phyloP scores from a whole-genome alignment of 192 early-diverging fungal genomes.

The Entrophospora sp. region DNA sequence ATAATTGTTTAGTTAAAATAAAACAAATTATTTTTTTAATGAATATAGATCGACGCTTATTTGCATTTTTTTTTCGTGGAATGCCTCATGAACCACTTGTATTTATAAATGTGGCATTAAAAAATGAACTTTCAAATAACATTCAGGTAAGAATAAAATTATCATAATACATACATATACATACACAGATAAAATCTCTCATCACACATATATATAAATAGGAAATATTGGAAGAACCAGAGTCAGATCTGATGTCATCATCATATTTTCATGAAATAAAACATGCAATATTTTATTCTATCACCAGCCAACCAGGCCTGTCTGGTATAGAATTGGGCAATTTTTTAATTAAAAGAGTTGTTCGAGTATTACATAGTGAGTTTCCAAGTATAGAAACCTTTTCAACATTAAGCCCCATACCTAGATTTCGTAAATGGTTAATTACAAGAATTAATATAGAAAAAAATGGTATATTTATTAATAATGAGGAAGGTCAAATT shows the following conservation, averaged over 20 bases:
- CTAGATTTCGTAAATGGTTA: conserved; percentile 80
- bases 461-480: not conserved
- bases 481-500: not conserved
- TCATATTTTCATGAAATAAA: conserved; percentile 29
- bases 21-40: not conserved
- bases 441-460: not conserved
- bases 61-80: conserved; percentile 72
- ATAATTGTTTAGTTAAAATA: not conserved
- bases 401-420: conserved; percentile 85
- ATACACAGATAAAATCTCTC: not conserved
- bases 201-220: conserved; percentile 8
- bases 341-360: conserved; percentile 83
- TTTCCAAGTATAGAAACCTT: conserved; percentile 70
- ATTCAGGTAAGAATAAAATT: conserved; percentile 48
- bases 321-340: conserved; percentile 87
- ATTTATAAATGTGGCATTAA: conserved; percentile 84
- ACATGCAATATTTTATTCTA: conserved; percentile 90
- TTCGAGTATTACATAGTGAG: conserved; percentile 63
- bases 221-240: conserved; percentile 48
- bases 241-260: conserved; percentile 21
- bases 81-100: conserved; percentile 76
- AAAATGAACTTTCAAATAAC: conserved; percentile 48
- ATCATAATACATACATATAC: conserved; percentile 18
- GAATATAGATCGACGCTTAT: conserved; percentile 58
- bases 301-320: conserved; percentile 78